A percentile compares a stretch with the other conserved stretches of the same genome.
Conservation (phyloP, 176 grass and related monocot species). For the Carex myosuroides region DNA sequence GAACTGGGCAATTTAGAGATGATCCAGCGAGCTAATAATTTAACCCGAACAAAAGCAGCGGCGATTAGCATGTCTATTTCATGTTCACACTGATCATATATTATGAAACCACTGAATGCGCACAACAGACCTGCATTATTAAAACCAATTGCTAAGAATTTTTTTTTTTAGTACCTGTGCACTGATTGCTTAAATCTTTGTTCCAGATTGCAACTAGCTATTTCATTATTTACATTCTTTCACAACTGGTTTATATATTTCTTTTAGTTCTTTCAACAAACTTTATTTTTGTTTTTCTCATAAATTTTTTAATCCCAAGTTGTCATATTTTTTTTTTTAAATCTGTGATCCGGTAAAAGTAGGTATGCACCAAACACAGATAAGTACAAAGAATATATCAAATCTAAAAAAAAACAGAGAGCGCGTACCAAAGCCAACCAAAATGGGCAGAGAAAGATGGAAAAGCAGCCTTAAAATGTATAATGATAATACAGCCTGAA, state of each 20-base stretch:
- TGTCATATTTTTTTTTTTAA: not conserved
- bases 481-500: constrained; percentile 49
- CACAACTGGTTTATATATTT: not conserved
- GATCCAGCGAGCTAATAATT: constrained; percentile 26
- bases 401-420: constrained; percentile 1
- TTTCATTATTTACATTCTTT: not conserved
- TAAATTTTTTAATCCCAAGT: not conserved
- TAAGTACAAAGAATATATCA: not conserved
- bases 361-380: not conserved
- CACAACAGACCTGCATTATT: constrained; percentile 54
- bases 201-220: not conserved
- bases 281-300: not conserved
- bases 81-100: constrained; percentile 90
- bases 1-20: constrained; percentile 31
- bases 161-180: not conserved
- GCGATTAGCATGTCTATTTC: constrained; percentile 56
- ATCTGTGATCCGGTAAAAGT: not conserved
- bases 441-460: constrained; percentile 40
- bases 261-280: not conserved
- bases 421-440: constrained; percentile 62
- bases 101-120: constrained; percentile 74
- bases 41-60: constrained; percentile 33
- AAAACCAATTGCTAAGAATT: not conserved
- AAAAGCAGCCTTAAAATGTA: constrained; percentile 64
- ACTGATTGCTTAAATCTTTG: not conserved